Percentiles rank a stretch among this genome's conserved stretches.
Evolutionary conservation across 1,284 basidiomycete species (phyloP).

Genomic region (Sanghuangporus weigelae): DNA sequence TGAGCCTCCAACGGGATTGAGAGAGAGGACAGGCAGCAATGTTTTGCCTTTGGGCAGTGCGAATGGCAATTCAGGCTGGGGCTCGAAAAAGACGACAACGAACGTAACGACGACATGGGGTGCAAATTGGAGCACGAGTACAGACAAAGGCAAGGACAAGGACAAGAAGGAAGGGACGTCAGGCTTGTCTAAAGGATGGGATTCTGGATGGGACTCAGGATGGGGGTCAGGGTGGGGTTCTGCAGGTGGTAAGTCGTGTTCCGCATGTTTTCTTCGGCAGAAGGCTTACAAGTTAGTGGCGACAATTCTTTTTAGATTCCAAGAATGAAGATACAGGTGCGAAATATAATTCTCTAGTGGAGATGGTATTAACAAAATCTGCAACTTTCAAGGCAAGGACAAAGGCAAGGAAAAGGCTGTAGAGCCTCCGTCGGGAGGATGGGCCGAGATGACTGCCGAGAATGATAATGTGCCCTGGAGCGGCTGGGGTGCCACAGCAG

Average conservation of each 20-base stretch:
- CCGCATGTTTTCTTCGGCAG: neutral
- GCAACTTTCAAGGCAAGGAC: neutral
- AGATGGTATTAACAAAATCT: neutral
- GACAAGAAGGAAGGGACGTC: neutral
- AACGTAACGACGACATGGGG: neutral
- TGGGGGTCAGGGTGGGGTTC: neutral
- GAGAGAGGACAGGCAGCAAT: neutral
- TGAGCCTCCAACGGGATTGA: neutral
- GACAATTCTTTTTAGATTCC: neutral
- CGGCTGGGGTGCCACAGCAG: neutral
- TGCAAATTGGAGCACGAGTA: neutral
- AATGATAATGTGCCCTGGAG: neutral
- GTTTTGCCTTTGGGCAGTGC: neutral
- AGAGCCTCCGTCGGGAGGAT: neutral
- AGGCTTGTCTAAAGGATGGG: neutral
- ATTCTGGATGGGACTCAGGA: neutral
- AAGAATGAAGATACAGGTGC: neutral
- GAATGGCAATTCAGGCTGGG: neutral
- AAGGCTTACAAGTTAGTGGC: neutral
- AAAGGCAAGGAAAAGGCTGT: neutral
- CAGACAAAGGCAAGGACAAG: neutral
- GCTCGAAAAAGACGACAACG: neutral
- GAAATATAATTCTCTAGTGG: neutral
- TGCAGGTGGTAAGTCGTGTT: neutral
- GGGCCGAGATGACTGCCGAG: neutral